Base-by-base conservation (phyloP, 148 eudicot genomes). In the Nepenthes mirabilis region DNA sequence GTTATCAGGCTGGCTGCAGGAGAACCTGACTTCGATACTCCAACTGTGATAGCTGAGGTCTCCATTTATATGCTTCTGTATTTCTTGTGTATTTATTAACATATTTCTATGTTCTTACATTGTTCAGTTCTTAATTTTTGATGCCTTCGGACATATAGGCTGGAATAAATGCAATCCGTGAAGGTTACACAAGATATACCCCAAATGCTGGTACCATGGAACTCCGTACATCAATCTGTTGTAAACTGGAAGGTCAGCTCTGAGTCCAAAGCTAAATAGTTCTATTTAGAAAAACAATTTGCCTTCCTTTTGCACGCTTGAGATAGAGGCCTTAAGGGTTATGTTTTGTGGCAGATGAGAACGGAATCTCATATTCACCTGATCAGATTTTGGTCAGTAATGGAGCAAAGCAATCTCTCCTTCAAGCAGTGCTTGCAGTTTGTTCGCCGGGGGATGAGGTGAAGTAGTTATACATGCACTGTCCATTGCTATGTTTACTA, bases 381-480 rank as follows among this genome's bases (percentile, higher is more conserved):
- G 91, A 84, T 60, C 88, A 88, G 74, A 73, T 88, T 76, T 34
- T 88, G 66, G 91, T 88, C 61, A 88, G 95, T 64, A 88, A 88
- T 71, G 95, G 95, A 68, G 95, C 95, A 55, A 88, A 88, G 65
- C 95, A 88, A 62, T 78, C 82, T 63, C 76, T 80, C 65, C 63
- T 83, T 61, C 97, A 86, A 70, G 94, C 85, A 48, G 74, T 89
- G 62, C 81, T 81, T 47, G 94, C 94, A 6, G 97, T 90, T 62
- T 90, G 97, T 68, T 83, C 90, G 12, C 94, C 94, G 6, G 90
- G 97, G 57, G 98, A 91, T 71, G 98, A 91, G 96, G 98, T 85
- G 49, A 65, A 59, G 36, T 65, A 43, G 52, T 54, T 65, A 52
- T 7, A 9, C 43, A 32, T 68, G 47, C 32, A 14, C 13, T 11